phyloP scores from a whole-genome alignment of 495 filamentous ascomycete genomes.

The Aspergillus egyptiacus region DNA sequence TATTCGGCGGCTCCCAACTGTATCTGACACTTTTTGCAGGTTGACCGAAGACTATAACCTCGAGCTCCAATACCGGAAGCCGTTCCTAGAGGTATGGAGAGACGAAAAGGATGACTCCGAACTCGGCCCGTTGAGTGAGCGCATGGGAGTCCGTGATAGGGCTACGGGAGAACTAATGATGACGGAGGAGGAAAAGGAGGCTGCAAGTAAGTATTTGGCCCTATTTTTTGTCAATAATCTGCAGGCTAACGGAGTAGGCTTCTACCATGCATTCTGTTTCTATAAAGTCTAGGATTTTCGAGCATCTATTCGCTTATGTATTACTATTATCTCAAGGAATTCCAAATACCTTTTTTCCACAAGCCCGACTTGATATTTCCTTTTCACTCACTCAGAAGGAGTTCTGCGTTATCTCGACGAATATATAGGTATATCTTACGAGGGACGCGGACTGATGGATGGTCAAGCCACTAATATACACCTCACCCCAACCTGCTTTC shows the following conservation, averaged over 20 bases:
- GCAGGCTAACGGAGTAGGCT: constrained; percentile 38
- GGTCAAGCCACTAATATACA: too few species aligned
- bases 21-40: constrained; percentile 18
- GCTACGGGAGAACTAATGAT: constrained; percentile 61
- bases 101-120: constrained; percentile 77
- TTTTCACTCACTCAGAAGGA: too few species aligned
- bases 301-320: background rate
- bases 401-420: too few species aligned
- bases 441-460: too few species aligned
- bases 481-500: too few species aligned
- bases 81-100: constrained; percentile 84
- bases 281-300: constrained; percentile 64
- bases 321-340: background rate
- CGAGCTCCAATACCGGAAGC: constrained; percentile 84
- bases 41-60: constrained; percentile 94
- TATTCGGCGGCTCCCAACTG: constrained; percentile 16
- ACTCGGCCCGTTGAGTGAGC: constrained; percentile 76
- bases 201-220: constrained; percentile 52
- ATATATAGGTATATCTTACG: too few species aligned
- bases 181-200: constrained; percentile 79
- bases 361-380: too few species aligned
- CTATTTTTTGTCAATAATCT: background rate
- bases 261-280: constrained; percentile 91
- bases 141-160: constrained; percentile 84
- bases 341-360: background rate